Evolutionary conservation across 140 eudicot genomes (phyloP).

Genomic region (Stevia rebaudiana): DNA sequence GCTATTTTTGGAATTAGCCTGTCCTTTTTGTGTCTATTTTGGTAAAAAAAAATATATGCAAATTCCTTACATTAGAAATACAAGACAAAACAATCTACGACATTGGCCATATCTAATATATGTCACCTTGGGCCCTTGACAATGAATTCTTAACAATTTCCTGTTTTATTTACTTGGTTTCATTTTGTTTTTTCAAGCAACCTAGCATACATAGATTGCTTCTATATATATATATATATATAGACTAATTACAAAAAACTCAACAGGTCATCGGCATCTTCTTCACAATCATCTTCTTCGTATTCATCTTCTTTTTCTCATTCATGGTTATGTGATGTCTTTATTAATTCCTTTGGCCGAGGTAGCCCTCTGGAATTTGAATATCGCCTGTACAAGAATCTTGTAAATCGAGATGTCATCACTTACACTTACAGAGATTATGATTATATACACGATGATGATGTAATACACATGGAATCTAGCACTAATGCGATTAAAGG

Average conservation of each 20-base stretch:
- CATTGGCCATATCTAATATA: no score
- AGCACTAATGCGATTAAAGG: not conserved
- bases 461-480: not conserved
- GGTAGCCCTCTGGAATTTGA: not conserved
- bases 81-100: no score
- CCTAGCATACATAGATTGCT: no score
- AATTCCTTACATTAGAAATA: no score
- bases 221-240: no score
- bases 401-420: not conserved
- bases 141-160: no score
- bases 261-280: not conserved
- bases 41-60: no score
- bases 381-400: not conserved
- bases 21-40: no score
- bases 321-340: conserved; percentile 12
- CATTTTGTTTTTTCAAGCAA: no score
- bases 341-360: conserved; percentile 15
- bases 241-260: not conserved
- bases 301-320: not conserved
- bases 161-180: no score
- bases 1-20: no score
- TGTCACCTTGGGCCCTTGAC: no score
- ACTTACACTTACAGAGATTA: not conserved
- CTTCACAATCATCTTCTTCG: not conserved
- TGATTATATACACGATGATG: not conserved